A percentile compares a stretch with the other conserved stretches of the same genome.
phyloP scores from a whole-genome alignment of 495 filamentous ascomycete genomes.

The Aspergillus affinis region DNA sequence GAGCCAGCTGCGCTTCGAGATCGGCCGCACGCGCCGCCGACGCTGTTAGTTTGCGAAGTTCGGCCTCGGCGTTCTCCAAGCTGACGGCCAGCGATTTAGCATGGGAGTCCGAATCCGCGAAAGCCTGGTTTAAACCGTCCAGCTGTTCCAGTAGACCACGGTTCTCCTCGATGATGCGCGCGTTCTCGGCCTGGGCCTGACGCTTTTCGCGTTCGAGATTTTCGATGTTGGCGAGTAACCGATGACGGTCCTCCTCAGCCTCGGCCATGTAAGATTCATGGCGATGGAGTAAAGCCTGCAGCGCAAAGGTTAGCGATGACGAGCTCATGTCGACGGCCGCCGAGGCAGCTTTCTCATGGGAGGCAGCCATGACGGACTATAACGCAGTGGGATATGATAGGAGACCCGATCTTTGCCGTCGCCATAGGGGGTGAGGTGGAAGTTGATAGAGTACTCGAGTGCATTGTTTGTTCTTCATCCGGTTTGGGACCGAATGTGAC shows the following conservation, averaged over 20 bases:
- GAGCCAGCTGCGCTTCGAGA: conserved; percentile 73
- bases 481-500: not conserved
- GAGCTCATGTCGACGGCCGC: conserved; percentile 23
- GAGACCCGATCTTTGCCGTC: conserved; percentile 18
- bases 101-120: conserved; percentile 72
- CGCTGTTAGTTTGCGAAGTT: conserved; percentile 68
- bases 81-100: conserved; percentile 69
- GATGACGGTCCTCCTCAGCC: conserved; percentile 75
- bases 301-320: conserved; percentile 65
- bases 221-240: conserved; percentile 68
- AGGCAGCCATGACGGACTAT: conserved; percentile 41
- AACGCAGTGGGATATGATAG: conserved; percentile 33
- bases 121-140: conserved; percentile 72
- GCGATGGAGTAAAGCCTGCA: conserved; percentile 85
- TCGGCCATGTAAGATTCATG: conserved; percentile 93
- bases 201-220: conserved; percentile 74
- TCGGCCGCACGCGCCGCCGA: conserved; percentile 72
- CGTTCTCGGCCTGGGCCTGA: conserved; percentile 71
- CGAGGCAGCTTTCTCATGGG: conserved; percentile 21
- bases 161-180: conserved; percentile 75
- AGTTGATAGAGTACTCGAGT: not conserved
- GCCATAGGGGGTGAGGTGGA: conserved; percentile 15
- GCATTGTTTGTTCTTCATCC: not conserved
- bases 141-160: conserved; percentile 74
- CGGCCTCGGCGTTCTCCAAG: conserved; percentile 70